Evolutionary conservation across 495 filamentous ascomycete genomes (phyloP), one percentile per base, ranked within the genome.

Genomic region (Aspergillus sclerotiicarbonarius): DNA sequence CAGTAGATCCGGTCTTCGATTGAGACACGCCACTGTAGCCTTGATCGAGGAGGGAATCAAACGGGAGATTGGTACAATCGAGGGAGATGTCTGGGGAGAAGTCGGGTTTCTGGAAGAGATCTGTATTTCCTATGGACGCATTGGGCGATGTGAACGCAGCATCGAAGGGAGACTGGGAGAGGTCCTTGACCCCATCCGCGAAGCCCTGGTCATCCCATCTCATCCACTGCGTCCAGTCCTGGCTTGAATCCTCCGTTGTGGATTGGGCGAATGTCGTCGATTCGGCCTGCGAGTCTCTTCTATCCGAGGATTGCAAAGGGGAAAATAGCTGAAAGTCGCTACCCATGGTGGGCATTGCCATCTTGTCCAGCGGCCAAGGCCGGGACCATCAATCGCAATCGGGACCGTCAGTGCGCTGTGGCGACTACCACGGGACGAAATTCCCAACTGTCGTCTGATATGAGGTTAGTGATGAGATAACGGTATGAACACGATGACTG

Each of bases 211-310:
- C 73, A 59, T 80, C 76, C 76, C 76, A 80, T 67, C 76, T 68
- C 76, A 80, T 80, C 76, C 76, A 80, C 57, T 80, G 74, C 0
- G 75, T 76, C 76, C 76, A 80, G 52, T 80, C 76, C 56, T 73
- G 75, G 29, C 55, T 65, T n/a, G 57, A 29, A 35, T 71, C 69
- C 13, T 75, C 73, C n/a, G 59, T 44, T 7, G 54, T 41, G 15
- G 67, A 54, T 12, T 66, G 57, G 6, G 65, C 29, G 29, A 54
- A 53, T 15, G 59, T 32, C 35, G 56, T 59, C 5, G 57, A 51
- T 20, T 61, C 65, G 30, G 56, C 56, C 13, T 58, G 62, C 3
- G 68, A 56, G 12, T 68, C 62, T 44, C 68, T 67, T 44, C 66
- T 64, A 9, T 60, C 61, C 1, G 65, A 62, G 16, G 66, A 56